phyloP scores from a whole-genome alignment of 768 basidiomycete species.

The Paxillus rubicundulus region DNA sequence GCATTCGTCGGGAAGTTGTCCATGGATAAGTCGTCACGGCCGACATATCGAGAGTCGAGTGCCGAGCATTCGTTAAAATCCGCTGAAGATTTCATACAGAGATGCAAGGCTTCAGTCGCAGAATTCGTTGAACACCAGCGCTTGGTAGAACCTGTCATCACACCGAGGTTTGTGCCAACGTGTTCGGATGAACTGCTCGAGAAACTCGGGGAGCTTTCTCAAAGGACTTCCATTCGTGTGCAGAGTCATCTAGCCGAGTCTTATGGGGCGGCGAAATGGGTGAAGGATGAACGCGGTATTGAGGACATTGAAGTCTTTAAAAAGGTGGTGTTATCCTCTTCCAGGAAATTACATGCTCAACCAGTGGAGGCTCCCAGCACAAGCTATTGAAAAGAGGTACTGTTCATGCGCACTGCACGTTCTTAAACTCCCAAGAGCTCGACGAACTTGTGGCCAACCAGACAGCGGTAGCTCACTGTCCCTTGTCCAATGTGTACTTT shows the following conservation, averaged over 20 bases:
- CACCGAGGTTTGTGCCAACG: conserved; percentile 88
- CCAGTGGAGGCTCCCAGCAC: conserved; percentile 38
- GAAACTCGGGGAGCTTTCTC: conserved; percentile 58
- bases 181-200: conserved; percentile 70
- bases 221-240: conserved; percentile 46
- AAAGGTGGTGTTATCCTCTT: conserved; percentile 38
- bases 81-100: conserved; percentile 54
- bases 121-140: conserved; percentile 43
- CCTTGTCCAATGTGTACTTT: conserved; percentile 87
- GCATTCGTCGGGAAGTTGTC: conserved; percentile 89
- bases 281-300: conserved; percentile 52
- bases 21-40: conserved; percentile 77
- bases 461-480: conserved; percentile 80
- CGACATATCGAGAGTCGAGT: conserved; percentile 68
- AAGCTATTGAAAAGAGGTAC: conserved; percentile 61
- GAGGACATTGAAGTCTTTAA: conserved; percentile 79
- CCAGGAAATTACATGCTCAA: conserved; percentile 7
- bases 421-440: conserved; percentile 54
- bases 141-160: conserved; percentile 78
- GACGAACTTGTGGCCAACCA: conserved; percentile 46
- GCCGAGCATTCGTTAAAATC: conserved; percentile 46
- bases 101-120: conserved; percentile 42
- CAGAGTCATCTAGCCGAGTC: conserved; percentile 88
- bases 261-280: conserved; percentile 72
- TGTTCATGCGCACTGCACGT: conserved; percentile 89